Conservation (phyloP, 2,329 filamentous ascomycete genomes). For the Paramyrothecium sp. region DNA sequence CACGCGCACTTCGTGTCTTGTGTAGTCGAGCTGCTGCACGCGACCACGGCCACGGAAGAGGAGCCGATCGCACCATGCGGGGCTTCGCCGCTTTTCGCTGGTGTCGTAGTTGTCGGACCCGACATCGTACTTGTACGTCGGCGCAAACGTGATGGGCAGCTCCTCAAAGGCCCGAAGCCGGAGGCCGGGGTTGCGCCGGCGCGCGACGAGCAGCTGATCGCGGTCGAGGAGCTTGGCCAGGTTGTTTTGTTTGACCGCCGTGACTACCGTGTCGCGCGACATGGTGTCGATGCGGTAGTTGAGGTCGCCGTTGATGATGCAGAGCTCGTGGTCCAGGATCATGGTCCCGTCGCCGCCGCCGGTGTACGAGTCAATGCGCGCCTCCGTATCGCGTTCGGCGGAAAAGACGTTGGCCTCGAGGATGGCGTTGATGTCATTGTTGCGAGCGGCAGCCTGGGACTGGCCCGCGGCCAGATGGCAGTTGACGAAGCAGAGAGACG, state of each 20-base stretch:
- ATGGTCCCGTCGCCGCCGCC: slow-evolving; percentile 93
- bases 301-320: slow-evolving; percentile 90
- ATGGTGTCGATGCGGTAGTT: slow-evolving; percentile 99
- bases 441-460: slow-evolving; percentile 82
- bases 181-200: slow-evolving; percentile 87
- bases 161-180: slow-evolving; percentile 88
- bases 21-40: slow-evolving; percentile 85
- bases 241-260: slow-evolving; percentile 78
- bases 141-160: slow-evolving; percentile 84
- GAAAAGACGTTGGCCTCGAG: slow-evolving; percentile 79
- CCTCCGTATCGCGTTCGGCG: slow-evolving; percentile 62
- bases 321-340: slow-evolving; percentile 97
- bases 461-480: slow-evolving; percentile 96
- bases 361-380: slow-evolving; percentile 75
- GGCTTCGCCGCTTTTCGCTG: slow-evolving; percentile 89
- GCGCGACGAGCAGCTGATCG: slow-evolving; percentile 87
- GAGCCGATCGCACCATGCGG: slow-evolving; percentile 94
- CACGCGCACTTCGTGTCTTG: slow-evolving; percentile 82
- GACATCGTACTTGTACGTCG: slow-evolving; percentile 98
- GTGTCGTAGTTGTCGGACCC: slow-evolving; percentile 92
- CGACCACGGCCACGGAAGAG: slow-evolving; percentile 81
- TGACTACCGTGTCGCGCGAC: slow-evolving; percentile 88
- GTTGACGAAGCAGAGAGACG: slow-evolving; percentile 92
- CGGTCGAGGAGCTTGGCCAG: slow-evolving; percentile 84
- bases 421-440: slow-evolving; percentile 89